phyloP scores from a whole-genome alignment of 441 rosid species.

The Corymbia calophylla region DNA sequence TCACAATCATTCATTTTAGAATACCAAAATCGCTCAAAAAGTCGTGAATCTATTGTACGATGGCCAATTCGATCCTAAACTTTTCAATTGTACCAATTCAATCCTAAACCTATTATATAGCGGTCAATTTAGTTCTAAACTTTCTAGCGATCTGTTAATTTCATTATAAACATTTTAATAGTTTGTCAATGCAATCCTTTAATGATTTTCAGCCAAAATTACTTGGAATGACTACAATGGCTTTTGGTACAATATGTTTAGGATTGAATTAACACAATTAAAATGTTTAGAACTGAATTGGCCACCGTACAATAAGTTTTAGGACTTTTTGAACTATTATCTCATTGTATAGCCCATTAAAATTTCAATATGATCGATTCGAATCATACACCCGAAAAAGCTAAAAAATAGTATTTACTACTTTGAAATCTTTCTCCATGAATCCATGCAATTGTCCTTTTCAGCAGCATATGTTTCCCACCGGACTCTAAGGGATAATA shows the following conservation, averaged over 20 bases:
- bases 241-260: too few relatives aligned
- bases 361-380: not conserved
- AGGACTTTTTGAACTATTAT: not conserved
- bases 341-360: too few relatives aligned
- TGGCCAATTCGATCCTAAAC: rapidly evolving
- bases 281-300: too few relatives aligned
- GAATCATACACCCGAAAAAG: not conserved
- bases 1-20: not conserved
- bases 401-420: not conserved
- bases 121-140: too few relatives aligned
- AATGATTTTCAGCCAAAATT: too few relatives aligned
- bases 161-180: too few relatives aligned
- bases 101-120: too few relatives aligned
- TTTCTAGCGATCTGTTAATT: too few relatives aligned
- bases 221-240: rapidly evolving
- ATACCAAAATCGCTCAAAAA: rapidly evolving
- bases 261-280: too few relatives aligned
- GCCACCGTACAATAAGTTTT: too few relatives aligned
- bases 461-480: not conserved
- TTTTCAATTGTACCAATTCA: too few relatives aligned
- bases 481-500: not conserved
- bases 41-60: not conserved
- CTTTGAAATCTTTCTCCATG: not conserved
- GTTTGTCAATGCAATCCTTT: too few relatives aligned
- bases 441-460: not conserved